Base-by-base conservation (phyloP, 2,329 filamentous ascomycete genomes). In the Rasamsonia emersonii region DNA sequence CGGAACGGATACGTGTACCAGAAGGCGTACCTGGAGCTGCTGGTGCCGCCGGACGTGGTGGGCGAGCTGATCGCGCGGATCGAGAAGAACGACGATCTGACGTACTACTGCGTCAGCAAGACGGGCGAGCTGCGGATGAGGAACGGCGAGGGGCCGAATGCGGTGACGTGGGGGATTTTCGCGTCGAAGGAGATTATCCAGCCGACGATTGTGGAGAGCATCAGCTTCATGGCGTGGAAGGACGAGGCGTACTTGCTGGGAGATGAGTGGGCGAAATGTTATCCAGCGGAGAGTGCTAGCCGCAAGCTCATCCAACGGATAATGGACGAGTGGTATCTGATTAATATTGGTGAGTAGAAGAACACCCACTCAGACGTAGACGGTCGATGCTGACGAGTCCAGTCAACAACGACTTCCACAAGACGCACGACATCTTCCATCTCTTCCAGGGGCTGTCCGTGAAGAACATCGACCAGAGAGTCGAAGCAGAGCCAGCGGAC, bases 141-240 rank as follows among this genome's bases (percentile, higher is more conserved):
- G 51, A 79, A 86, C 2, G 78, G 79, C 6, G 75, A 77, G 14
- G 84, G 86, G 4, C 91, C 91, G 21, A 98, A 98, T 50, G 91
- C 91, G n/a, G 84, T 98, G 30, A 98, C 91, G 2, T 98, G 91
- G 91, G 91, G 91, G 61, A 93, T 98, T 19, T 98, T 96, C 67
- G 89, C 91, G 0, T 91, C 91, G 37, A 93, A 96, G 59, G 91
- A 98, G 61, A 95, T 98, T 53, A 88, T 98, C n/a, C 91, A 98
- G 60, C 91, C 91, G 9, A 98, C 91, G n/a, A 95, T 98, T 49
- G 91, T 98, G 32, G 91, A 98, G 65, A 93, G 85, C 11, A 81
- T 98, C 56, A 93, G 85, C 57, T 98, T 98, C 73, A 68, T 98
- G 33, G 91, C 91, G 2, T 98, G 91, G 91, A 93, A 93, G 63